A percentile compares a stretch with the other conserved stretches of the same genome.
phyloP scores from a whole-genome alignment of 805 yeast species.

The Priceomyces melissophilus region DNA sequence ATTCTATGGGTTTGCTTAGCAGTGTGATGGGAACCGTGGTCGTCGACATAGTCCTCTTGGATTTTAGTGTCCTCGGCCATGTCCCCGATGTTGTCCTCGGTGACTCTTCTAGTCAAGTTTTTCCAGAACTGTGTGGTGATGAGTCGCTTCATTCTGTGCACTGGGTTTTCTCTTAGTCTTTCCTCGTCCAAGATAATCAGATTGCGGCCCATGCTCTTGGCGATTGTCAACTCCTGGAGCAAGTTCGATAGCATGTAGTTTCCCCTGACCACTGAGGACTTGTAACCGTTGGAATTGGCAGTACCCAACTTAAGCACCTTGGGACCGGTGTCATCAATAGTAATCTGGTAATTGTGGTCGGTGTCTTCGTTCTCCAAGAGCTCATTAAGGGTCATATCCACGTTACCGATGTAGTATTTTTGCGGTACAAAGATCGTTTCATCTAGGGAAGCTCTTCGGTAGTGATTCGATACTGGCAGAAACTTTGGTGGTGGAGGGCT shows the following conservation, averaged over 20 bases:
- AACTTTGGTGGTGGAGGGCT: constrained; percentile 2
- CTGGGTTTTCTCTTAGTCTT: constrained; percentile 84
- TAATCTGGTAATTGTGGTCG: constrained; percentile 71
- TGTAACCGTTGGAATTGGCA: constrained; percentile 78
- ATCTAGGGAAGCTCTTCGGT: constrained; percentile 33
- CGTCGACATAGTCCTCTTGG: constrained; percentile 42
- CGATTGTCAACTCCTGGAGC: constrained; percentile 84
- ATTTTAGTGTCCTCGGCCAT: constrained; percentile 82
- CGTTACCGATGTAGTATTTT: constrained; percentile 69
- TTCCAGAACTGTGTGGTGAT: constrained; percentile 81
- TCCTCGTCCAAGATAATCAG: constrained; percentile 80
- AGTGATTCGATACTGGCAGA: constrained; percentile 7
- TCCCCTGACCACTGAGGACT: constrained; percentile 71
- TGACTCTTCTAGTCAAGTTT: constrained; percentile 67
- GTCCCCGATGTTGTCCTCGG: constrained; percentile 54
- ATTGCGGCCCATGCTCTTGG: constrained; percentile 73
- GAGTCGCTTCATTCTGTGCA: constrained; percentile 66
- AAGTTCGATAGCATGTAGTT: constrained; percentile 86
- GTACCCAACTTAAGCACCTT: constrained; percentile 44
- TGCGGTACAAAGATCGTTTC: constrained; percentile 30
- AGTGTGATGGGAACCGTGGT: constrained; percentile 22
- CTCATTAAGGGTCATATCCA: constrained; percentile 67
- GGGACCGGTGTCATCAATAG: constrained; percentile 32
- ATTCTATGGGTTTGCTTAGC: constrained; percentile 66
- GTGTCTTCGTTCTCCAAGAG: constrained; percentile 78